These are phyloP conservation scores for Eucalyptus sp. DNA, from an alignment of 345 rosid genomes.

Conservation along the genomic window DNA sequence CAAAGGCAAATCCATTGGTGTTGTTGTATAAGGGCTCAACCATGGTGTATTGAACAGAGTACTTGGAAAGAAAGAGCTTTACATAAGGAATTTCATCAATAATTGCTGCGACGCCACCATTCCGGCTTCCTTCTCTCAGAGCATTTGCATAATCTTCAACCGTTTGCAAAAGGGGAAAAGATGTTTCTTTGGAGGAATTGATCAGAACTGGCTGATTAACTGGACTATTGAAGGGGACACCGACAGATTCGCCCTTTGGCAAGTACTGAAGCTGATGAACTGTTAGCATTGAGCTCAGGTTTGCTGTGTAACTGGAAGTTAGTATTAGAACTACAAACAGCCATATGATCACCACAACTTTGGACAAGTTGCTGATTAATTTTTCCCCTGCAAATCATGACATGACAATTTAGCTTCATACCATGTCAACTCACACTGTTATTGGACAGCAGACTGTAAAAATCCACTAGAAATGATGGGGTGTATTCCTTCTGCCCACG, in stretches of 20 bases:
- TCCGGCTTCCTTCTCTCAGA: not conserved
- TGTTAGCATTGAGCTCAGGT: constrained; percentile 31
- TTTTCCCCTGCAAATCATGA: constrained; percentile 18
- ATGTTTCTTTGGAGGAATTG: not conserved
- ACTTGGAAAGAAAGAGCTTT: constrained; percentile 16
- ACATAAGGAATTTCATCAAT: constrained; percentile 34
- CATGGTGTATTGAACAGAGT: constrained; percentile 16
- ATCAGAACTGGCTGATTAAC: not conserved
- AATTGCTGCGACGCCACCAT: constrained; percentile 8
- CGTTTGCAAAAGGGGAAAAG: not conserved
- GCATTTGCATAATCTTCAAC: constrained; percentile 6
- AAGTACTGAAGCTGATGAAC: constrained; percentile 12
- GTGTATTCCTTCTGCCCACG: not conserved
- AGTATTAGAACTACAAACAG: constrained; percentile 32
- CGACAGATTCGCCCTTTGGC: not conserved
- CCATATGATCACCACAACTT: too few species aligned
- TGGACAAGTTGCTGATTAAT: constrained; percentile 6
- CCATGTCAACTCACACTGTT: not conserved
- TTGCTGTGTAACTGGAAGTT: constrained; percentile 42
- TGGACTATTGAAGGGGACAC: not conserved
- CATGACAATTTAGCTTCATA: not conserved
- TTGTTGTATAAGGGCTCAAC: constrained; percentile 7
- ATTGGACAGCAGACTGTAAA: not conserved
- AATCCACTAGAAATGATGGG: rapidly evolving
- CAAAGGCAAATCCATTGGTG: constrained; percentile 10